Conservation (phyloP, 805 yeast genomes). For the Lipomyces starkeyi region DNA sequence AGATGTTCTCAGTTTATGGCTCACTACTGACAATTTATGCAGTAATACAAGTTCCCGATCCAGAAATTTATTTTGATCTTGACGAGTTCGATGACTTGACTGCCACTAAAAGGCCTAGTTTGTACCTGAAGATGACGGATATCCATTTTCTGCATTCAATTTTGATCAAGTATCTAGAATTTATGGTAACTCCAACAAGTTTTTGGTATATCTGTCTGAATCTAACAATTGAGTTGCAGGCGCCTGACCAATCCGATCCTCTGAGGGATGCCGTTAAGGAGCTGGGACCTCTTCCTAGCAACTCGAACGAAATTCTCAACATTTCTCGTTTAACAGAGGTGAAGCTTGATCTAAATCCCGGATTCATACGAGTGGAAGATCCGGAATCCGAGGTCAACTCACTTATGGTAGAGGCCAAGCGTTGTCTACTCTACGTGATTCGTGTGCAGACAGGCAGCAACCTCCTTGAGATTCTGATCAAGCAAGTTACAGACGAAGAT, state of each 20-base stretch:
- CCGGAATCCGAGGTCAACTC: slow-evolving; percentile 64
- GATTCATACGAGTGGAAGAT: slow-evolving; percentile 52
- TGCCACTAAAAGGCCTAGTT: slow-evolving; percentile 53
- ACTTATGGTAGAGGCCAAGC: slow-evolving; percentile 75
- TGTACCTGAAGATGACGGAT: slow-evolving; percentile 48
- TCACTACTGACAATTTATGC: not conserved
- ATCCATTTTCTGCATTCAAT: slow-evolving; percentile 50
- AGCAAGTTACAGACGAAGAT: slow-evolving; percentile 70
- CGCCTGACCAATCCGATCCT: slow-evolving; percentile 55
- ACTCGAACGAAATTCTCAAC: slow-evolving; percentile 55
- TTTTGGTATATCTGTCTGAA: not conserved
- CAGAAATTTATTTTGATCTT: slow-evolving; percentile 66
- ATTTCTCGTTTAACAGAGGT: slow-evolving; percentile 59
- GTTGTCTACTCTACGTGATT: slow-evolving; percentile 80
- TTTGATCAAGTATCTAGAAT: slow-evolving; percentile 43
- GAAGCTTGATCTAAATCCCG: slow-evolving; percentile 65
- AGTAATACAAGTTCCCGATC: slow-evolving; percentile 59
- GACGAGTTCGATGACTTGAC: slow-evolving; percentile 73
- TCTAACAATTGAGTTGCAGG: not conserved
- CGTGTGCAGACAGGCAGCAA: slow-evolving; percentile 76
- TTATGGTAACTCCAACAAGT: slow-evolving; percentile 27
- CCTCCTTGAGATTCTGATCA: slow-evolving; percentile 69
- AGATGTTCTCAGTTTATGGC: not conserved
- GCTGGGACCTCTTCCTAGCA: slow-evolving; percentile 52
- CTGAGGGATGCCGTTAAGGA: slow-evolving; percentile 54